Conservation (phyloP, 1,284 basidiomycete species). For the Heterobasidion annosum region DNA sequence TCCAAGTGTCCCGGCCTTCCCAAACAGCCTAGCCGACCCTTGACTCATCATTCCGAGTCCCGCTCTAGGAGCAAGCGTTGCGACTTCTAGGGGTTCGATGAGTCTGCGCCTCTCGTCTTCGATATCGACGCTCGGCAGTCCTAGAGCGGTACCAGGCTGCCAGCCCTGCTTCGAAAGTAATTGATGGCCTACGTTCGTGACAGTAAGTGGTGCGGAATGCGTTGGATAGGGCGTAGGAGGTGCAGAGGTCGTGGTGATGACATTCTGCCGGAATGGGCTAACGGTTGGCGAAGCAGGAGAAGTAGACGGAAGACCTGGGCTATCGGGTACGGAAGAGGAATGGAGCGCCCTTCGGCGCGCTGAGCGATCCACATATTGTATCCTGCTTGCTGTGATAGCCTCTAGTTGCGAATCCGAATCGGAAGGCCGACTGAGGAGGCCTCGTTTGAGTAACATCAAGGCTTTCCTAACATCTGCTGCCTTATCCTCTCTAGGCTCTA, state of each 20-base stretch:
- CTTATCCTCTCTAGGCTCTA: slow-evolving; percentile 8
- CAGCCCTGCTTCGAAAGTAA: slow-evolving; percentile 68
- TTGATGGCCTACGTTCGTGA: slow-evolving; percentile 52
- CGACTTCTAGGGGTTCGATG: too few relatives aligned
- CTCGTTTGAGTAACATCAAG: slow-evolving; percentile 51
- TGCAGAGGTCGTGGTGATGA: not conserved
- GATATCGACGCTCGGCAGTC: slow-evolving; percentile 19
- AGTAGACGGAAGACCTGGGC: slow-evolving; percentile 19
- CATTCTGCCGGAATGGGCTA: too few relatives aligned
- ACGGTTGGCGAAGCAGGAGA: slow-evolving; percentile 4
- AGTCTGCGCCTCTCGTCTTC: too few relatives aligned
- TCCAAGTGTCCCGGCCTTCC: too few relatives aligned
- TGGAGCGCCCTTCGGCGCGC: slow-evolving; percentile 54
- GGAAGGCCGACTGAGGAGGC: slow-evolving; percentile 42
- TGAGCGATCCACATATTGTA: slow-evolving; percentile 53
- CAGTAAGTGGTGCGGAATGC: too few relatives aligned
- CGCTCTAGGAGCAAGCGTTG: too few relatives aligned
- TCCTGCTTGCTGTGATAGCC: not conserved
- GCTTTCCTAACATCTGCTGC: slow-evolving; percentile 46
- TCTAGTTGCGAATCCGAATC: slow-evolving; percentile 6
- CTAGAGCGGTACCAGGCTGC: slow-evolving; percentile 57
- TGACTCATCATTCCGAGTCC: too few relatives aligned
- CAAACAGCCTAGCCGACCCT: too few relatives aligned
- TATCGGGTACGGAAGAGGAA: slow-evolving; percentile 36
- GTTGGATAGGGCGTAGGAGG: slow-evolving; percentile 4